These are phyloP conservation scores for Irpex rosettiformis DNA, from an alignment of 1,284 basidiomycete species.

Conservation along the genomic window DNA sequence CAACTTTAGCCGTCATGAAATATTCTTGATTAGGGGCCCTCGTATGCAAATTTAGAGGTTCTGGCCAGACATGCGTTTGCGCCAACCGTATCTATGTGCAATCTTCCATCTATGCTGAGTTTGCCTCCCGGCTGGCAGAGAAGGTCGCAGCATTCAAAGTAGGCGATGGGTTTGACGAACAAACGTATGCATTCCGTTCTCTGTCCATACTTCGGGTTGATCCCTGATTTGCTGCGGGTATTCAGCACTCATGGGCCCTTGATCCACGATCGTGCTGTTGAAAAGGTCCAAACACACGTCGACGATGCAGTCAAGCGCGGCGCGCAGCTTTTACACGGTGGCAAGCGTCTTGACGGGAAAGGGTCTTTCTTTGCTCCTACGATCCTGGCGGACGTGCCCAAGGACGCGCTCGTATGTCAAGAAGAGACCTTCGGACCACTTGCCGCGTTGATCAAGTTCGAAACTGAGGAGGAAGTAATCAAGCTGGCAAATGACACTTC, in stretches of 20 bases:
- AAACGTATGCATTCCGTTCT: constrained; percentile 49
- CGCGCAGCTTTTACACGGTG: constrained; percentile 87
- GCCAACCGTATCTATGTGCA: constrained; percentile 89
- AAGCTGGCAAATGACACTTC: constrained; percentile 81
- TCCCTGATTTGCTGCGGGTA: not conserved
- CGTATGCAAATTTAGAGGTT: constrained; percentile 87
- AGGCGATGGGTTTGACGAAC: constrained; percentile 84
- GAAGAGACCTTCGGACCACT: constrained; percentile 93
- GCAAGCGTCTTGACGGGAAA: constrained; percentile 54
- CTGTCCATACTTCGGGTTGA: constrained; percentile 10
- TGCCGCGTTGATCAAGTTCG: constrained; percentile 79
- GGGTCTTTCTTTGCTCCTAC: constrained; percentile 86
- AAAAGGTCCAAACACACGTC: constrained; percentile 88
- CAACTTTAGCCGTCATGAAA: not conserved
- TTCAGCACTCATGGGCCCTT: constrained; percentile 89
- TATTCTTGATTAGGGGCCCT: constrained; percentile 57
- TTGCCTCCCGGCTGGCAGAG: constrained; percentile 78
- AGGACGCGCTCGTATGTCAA: constrained; percentile 53
- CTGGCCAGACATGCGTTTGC: constrained; percentile 90
- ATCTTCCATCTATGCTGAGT: constrained; percentile 80
- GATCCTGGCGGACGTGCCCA: constrained; percentile 84
- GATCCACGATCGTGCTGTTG: constrained; percentile 82
- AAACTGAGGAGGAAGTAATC: constrained; percentile 91
- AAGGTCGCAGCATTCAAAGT: constrained; percentile 89
- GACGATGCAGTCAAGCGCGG: constrained; percentile 82